Base-by-base conservation (phyloP, 2,329 filamentous ascomycete genomes). In the Exophiala alcalophila region DNA sequence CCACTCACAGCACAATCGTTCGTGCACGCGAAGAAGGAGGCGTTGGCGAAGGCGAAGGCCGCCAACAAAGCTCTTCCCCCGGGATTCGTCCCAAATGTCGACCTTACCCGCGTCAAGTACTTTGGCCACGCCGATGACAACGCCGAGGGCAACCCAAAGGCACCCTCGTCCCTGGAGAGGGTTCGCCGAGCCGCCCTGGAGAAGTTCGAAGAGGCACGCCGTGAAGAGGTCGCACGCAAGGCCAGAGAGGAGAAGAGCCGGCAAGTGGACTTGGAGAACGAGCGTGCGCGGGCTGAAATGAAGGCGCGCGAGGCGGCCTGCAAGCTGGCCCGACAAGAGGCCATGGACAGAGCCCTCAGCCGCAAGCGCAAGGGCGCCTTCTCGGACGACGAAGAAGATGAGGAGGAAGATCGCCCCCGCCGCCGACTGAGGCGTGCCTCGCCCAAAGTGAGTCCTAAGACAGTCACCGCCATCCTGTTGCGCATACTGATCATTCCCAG, bases 91-190 rank as follows among this genome's bases (percentile, higher is more conserved):
- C 36, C 36, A 7, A 14, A 4, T 11, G 18, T 39, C 5, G 36
- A 39, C 26, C 12, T 39, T 25, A 28, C 18, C 11, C 10, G 27
- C 4, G 19, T 39, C 26, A 26, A 16, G 6, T 27, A 29, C n/a
- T 39, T 39, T 19, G 24, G 36, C 8, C 24, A 27, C n/a, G 10
- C 19, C 9, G 36, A 39, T 11, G 36, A 39, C 9, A 29, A 30
- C 4, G 10, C 12, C 18, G 16, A 23, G 12, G 12, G 15, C 11
- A 9, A 16, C 5, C 28, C 28, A 1, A 1, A 5, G 5, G 4
- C 28, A 18, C 28, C 28, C 19, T 30, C 28, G 2, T 9, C 12
- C n/a, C 7, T 30, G 9, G 27, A 30, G 15, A 30, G 19, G 4
- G n/a, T 5, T 4, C 28, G 28, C 2, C 28, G 28, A 2, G 28